phyloP scores from a whole-genome alignment of 2,329 filamentous ascomycete species.

The Tricladium varicosporioides region DNA sequence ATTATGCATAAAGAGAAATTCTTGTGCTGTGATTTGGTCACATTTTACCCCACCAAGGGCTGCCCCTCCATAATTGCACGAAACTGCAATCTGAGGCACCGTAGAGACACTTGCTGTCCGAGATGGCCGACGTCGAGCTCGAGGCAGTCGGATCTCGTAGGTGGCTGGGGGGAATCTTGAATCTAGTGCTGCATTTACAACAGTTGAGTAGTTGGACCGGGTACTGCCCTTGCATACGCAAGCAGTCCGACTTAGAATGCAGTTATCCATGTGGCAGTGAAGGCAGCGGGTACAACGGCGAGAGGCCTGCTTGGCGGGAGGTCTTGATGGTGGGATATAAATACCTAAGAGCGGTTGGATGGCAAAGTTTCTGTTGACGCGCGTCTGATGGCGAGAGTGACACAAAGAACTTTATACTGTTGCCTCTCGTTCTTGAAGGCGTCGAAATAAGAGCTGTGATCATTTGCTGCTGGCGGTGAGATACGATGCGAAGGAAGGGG shows the following conservation, averaged over 20 bases:
- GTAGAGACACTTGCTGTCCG: slow-evolving; percentile 18
- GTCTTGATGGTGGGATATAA: slow-evolving; percentile 6
- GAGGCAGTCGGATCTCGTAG: not conserved
- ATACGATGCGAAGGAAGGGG: slow-evolving; percentile 1
- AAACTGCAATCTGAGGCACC: slow-evolving; percentile 12
- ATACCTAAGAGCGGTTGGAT: slow-evolving; percentile 1
- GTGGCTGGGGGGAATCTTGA: not conserved
- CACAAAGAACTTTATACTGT: slow-evolving; percentile 5
- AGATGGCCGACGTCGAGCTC: slow-evolving; percentile 17
- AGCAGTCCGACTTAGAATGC: slow-evolving; percentile 8
- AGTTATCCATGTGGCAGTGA: not conserved
- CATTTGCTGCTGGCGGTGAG: slow-evolving; percentile 13
- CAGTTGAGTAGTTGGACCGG: not conserved
- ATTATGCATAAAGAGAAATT: slow-evolving; percentile 15
- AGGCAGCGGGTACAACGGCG: not conserved
- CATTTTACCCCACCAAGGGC: slow-evolving; percentile 21
- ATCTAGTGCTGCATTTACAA: not conserved
- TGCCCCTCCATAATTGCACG: slow-evolving; percentile 25
- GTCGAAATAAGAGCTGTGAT: slow-evolving; percentile 10
- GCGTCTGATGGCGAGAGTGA: slow-evolving; percentile 18
- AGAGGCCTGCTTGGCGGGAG: slow-evolving; percentile 23
- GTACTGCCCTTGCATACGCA: slow-evolving; percentile 23
- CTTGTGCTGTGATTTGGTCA: slow-evolving; percentile 9
- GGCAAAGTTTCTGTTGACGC: slow-evolving; percentile 15
- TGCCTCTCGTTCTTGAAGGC: slow-evolving; percentile 19